phyloP scores from a whole-genome alignment of 140 eudicot species.

The Flaveria floridana region DNA sequence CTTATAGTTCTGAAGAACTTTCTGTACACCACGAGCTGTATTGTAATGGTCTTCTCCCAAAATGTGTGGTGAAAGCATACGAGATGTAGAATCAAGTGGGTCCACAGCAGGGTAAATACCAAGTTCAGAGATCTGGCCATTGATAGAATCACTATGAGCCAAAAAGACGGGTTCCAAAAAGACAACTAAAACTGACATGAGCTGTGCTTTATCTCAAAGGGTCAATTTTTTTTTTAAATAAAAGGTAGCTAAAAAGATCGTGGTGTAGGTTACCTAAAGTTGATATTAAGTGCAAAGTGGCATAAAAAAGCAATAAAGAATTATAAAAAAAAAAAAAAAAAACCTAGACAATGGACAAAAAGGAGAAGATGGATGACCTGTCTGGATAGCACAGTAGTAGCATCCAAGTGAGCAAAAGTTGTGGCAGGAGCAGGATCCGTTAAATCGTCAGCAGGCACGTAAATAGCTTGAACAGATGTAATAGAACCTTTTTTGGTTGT shows the following conservation, averaged over 20 bases:
- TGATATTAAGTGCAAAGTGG: background rate
- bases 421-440: conserved; percentile 79
- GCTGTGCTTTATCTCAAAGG: background rate
- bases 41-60: conserved; percentile 64
- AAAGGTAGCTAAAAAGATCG: background rate
- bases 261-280: background rate
- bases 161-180: background rate
- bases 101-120: conserved; percentile 62
- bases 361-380: conserved; percentile 33
- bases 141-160: conserved; percentile 4
- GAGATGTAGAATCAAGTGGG: conserved; percentile 65
- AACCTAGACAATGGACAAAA: background rate
- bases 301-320: too few species aligned
- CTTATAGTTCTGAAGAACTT: conserved; percentile 59
- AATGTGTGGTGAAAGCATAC: conserved; percentile 61
- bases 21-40: conserved; percentile 68
- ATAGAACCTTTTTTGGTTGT: conserved; percentile 71
- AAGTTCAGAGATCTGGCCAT: conserved; percentile 28
- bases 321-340: too few species aligned
- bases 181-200: background rate
- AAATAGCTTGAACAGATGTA: conserved; percentile 68
- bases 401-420: conserved; percentile 67
- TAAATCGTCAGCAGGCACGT: conserved; percentile 75
- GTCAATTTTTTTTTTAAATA: background rate
- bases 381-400: conserved; percentile 47